These are phyloP conservation scores for Mycena citricolor DNA, from an alignment of 1,284 basidiomycete genomes.

Conservation along the genomic window DNA sequence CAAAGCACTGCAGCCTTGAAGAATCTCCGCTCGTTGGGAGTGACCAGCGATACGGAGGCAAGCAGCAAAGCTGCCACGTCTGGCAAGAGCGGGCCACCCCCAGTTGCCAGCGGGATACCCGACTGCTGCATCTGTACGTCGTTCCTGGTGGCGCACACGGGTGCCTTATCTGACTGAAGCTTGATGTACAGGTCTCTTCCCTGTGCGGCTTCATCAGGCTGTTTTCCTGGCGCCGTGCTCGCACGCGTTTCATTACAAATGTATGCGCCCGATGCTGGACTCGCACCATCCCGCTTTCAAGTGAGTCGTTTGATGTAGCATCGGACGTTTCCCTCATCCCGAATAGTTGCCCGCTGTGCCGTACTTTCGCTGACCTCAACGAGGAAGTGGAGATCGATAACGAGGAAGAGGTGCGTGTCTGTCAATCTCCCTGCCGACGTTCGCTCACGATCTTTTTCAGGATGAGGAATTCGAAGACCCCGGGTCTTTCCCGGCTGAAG, in stretches of 20 bases:
- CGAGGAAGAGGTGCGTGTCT: constrained; percentile 24
- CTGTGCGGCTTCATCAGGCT: constrained; percentile 92
- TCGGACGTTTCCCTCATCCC: neutral
- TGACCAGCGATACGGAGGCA: constrained; percentile 34
- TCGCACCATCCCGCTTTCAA: constrained; percentile 89
- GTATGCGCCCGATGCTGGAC: constrained; percentile 88
- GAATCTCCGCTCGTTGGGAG: constrained; percentile 75
- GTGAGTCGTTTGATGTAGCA: constrained; percentile 5
- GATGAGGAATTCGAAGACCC: constrained; percentile 15
- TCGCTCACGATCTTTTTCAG: neutral
- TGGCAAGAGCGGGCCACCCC: constrained; percentile 34
- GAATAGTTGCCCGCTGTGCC: constrained; percentile 85
- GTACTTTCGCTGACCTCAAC: constrained; percentile 90
- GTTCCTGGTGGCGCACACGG: neutral
- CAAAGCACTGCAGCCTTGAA: constrained; percentile 80
- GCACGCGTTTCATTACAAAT: constrained; percentile 98
- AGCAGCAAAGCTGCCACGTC: constrained; percentile 3
- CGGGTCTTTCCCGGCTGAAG: constrained; percentile 5
- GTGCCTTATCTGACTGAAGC: constrained; percentile 2
- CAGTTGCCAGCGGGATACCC: constrained; percentile 60
- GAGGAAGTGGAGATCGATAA: constrained; percentile 86
- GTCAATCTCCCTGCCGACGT: no score
- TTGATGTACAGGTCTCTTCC: constrained; percentile 69
- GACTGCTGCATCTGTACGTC: constrained; percentile 94
- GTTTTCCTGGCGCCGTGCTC: constrained; percentile 97